Evolutionary conservation across 345 rosid genomes (phyloP).

Genomic region (Brassica cretica): DNA sequence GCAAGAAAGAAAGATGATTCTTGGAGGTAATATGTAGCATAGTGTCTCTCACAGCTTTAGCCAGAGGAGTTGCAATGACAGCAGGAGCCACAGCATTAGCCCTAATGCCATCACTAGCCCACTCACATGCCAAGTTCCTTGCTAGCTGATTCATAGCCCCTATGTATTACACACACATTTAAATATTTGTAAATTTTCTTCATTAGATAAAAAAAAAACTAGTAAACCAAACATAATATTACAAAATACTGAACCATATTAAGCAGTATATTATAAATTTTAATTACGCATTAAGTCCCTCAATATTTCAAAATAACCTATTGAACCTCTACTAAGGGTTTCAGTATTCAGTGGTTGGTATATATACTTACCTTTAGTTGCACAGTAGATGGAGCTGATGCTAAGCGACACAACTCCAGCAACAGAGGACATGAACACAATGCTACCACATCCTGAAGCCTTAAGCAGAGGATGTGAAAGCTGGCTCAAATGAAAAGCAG

Average conservation of each 20-base stretch:
- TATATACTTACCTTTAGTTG: conserved; percentile 44
- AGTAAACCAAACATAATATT: not conserved
- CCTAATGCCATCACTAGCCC: conserved; percentile 78
- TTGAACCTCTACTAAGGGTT: not conserved
- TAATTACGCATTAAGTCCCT: not conserved
- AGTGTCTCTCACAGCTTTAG: conserved; percentile 51
- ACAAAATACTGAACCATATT: not conserved
- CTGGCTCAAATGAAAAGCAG: conserved; percentile 58
- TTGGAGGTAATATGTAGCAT: not conserved
- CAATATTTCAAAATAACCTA: not conserved
- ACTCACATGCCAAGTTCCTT: conserved; percentile 73
- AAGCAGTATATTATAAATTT: not conserved
- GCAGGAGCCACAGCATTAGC: conserved; percentile 81
- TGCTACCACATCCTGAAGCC: conserved; percentile 52
- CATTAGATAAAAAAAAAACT: not conserved
- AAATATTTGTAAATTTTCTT: not conserved
- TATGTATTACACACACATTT: conserved; percentile 13
- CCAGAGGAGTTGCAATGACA: conserved; percentile 69
- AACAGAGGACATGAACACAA: conserved; percentile 56
- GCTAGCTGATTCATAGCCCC: conserved; percentile 84
- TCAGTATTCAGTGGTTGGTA: not conserved
- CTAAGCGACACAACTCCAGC: conserved; percentile 40
- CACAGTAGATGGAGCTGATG: conserved; percentile 45
- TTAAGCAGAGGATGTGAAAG: conserved; percentile 57
- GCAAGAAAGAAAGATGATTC: not conserved